Conservation (phyloP, 1,284 basidiomycete genomes). For the Austroboletus niveus region DNA sequence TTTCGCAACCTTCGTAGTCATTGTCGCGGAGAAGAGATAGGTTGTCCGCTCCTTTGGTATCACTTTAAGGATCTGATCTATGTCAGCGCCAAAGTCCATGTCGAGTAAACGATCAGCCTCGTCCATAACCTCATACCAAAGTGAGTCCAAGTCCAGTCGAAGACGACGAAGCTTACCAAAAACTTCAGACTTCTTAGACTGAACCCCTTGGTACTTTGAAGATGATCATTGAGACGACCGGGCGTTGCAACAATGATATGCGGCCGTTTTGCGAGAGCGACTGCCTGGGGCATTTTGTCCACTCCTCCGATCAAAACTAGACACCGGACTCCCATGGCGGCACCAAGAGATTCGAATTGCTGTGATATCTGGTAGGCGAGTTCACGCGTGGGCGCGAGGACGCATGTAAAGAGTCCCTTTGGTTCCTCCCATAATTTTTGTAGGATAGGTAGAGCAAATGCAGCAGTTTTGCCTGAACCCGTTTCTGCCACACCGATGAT, state of each 20-base stretch:
- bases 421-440: slow-evolving; percentile 98
- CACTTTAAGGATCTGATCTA: slow-evolving; percentile 96
- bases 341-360: slow-evolving; percentile 92
- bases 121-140: slow-evolving; percentile 71
- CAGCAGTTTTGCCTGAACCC: slow-evolving; percentile 97
- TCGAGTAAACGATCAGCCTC: slow-evolving; percentile 97
- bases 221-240: slow-evolving; percentile 91
- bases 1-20: slow-evolving; percentile 99
- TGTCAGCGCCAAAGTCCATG: slow-evolving; percentile 96
- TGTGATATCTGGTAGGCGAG: slow-evolving; percentile 98
- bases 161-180: slow-evolving; percentile 54
- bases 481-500: slow-evolving; percentile 98
- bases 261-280: slow-evolving; percentile 91
- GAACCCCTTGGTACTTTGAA: slow-evolving; percentile 99
- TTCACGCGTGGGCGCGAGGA: slow-evolving; percentile 95
- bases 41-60: slow-evolving; percentile 95
- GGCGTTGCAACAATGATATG: slow-evolving; percentile 98
- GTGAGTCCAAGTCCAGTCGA: slow-evolving; percentile 2
- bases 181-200: slow-evolving; percentile 86
- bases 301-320: slow-evolving; percentile 94
- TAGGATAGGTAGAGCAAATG: slow-evolving; percentile 94
- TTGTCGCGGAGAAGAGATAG: slow-evolving; percentile 98
- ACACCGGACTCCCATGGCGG: slow-evolving; percentile 91
- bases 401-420: slow-evolving; percentile 89
- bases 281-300: slow-evolving; percentile 91